Conservation (phyloP, 306 rosid genomes). For the Phaseolus lunatus region DNA sequence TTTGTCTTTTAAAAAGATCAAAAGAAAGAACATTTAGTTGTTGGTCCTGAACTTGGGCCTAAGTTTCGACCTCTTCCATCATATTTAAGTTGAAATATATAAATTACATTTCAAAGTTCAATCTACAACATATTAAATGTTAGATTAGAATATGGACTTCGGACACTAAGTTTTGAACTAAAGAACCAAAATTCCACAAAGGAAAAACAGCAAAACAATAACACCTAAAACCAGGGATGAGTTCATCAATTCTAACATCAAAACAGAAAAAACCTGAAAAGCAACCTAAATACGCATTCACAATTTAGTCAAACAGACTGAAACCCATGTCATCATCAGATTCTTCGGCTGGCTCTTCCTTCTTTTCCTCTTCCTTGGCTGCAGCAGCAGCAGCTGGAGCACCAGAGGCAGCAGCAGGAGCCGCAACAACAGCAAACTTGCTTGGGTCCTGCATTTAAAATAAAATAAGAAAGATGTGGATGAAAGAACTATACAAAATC, state of each 20-base stretch:
- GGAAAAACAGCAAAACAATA: background rate
- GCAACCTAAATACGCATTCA: background rate
- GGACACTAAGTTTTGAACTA: too few species aligned
- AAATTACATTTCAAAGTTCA: too few species aligned
- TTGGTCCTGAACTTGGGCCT: too few species aligned
- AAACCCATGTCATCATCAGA: constrained; percentile 55
- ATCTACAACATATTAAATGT: too few species aligned
- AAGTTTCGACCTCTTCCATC: too few species aligned
- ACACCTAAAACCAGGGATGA: background rate
- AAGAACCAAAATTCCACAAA: too few species aligned
- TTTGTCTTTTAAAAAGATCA: too few species aligned
- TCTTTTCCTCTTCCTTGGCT: constrained; percentile 66
- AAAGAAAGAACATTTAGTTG: too few species aligned
- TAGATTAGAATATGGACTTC: too few species aligned
- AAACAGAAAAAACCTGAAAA: background rate
- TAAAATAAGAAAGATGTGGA: background rate
- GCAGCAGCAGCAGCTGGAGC: constrained; percentile 60
- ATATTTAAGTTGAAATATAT: too few species aligned
- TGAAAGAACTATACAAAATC: rapidly evolving
- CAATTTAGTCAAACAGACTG: constrained; percentile 44
- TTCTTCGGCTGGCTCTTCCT: constrained; percentile 71
- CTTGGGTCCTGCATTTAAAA: constrained; percentile 57
- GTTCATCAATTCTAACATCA: background rate
- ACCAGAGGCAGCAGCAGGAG: constrained; percentile 36
- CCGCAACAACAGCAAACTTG: constrained; percentile 59